Evolutionary conservation across 345 rosid genomes (phyloP).

Genomic region (Eucalyptus tenuipes): DNA sequence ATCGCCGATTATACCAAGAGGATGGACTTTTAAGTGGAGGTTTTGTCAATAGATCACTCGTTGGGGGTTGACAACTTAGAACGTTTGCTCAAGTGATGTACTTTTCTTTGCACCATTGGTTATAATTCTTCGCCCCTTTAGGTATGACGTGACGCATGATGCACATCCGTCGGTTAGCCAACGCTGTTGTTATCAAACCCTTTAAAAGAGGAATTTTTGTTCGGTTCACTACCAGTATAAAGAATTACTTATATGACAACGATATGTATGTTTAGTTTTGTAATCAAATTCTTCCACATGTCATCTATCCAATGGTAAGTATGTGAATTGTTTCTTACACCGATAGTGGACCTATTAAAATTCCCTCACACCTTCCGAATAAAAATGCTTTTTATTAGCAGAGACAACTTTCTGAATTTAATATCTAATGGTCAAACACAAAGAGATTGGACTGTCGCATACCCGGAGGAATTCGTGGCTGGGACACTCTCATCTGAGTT

Average conservation of each 20-base stretch:
- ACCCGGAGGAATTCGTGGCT: neutral
- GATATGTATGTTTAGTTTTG: neutral
- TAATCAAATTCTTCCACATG: neutral
- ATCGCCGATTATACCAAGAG: neutral
- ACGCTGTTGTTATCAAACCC: neutral
- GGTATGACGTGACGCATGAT: neutral
- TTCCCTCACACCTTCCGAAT: neutral
- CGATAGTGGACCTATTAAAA: neutral
- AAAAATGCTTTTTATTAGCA: neutral
- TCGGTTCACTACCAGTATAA: rapidly evolving
- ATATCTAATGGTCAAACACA: neutral
- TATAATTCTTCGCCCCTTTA: neutral
- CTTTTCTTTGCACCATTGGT: neutral
- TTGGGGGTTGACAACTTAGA: neutral
- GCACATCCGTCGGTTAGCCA: neutral
- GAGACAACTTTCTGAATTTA: neutral
- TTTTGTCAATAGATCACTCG: no score
- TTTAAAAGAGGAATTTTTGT: neutral
- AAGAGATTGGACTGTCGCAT: neutral
- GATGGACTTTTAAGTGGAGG: neutral
- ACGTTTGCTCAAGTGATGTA: neutral
- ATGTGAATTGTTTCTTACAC: neutral
- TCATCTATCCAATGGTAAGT: neutral
- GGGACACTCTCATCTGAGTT: neutral
- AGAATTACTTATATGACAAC: neutral